These are phyloP conservation scores for Mycosarcoma maydis DNA, from an alignment of 1,284 basidiomycete genomes.

Conservation along the genomic window DNA sequence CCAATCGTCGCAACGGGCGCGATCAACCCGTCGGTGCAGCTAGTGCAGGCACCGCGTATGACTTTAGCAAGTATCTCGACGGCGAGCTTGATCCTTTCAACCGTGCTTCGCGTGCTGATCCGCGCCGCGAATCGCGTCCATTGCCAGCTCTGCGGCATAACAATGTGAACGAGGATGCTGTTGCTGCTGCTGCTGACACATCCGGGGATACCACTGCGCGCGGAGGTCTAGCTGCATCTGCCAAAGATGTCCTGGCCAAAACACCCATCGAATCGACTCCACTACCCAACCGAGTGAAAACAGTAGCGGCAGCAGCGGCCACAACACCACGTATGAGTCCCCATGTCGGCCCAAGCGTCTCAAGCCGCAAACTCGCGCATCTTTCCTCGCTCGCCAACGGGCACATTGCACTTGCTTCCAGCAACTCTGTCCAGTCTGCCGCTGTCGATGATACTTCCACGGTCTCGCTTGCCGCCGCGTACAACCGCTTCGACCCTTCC, in stretches of 20 bases:
- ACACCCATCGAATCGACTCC: constrained; percentile 39
- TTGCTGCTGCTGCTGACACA: constrained; percentile 13
- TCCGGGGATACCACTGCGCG: constrained; percentile 42
- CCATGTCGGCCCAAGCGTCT: constrained; percentile 38
- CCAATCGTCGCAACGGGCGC: constrained; percentile 23
- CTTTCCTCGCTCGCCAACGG: constrained; percentile 35
- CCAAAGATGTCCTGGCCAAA: background rate
- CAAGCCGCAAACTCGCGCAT: constrained; percentile 40
- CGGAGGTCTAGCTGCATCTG: constrained; percentile 4
- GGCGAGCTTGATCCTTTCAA: constrained; percentile 48
- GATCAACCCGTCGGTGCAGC: constrained; percentile 26
- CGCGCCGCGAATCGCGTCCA: constrained; percentile 35
- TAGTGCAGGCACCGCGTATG: constrained; percentile 25
- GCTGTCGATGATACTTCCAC: constrained; percentile 13
- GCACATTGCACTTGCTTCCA: constrained; percentile 3
- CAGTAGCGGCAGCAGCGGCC: constrained; percentile 8
- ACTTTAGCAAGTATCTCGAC: constrained; percentile 46
- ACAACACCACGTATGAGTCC: constrained; percentile 35
- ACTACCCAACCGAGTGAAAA: constrained; percentile 27
- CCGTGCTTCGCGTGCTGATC: constrained; percentile 33
- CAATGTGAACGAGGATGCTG: constrained; percentile 7
- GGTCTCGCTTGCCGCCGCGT: constrained; percentile 8
- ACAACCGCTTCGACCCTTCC: constrained; percentile 32
- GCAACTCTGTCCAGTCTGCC: background rate
- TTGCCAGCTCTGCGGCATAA: constrained; percentile 19